Base-by-base conservation (phyloP, 2,329 filamentous ascomycete genomes). In the Arthrinium puccinioides region DNA sequence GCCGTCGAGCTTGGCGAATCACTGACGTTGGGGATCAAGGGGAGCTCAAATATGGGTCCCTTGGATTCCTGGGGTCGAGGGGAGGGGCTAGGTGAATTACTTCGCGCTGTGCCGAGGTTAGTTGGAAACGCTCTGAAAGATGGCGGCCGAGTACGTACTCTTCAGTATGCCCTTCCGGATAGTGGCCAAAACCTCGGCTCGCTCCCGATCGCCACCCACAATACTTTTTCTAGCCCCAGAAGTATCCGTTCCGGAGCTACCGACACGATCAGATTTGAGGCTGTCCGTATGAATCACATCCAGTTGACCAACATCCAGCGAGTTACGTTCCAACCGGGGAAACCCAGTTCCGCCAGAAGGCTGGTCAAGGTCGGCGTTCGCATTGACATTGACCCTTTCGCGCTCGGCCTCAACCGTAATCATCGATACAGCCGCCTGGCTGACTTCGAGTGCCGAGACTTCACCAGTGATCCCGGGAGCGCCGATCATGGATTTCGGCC, bases 111-210 rank as follows among this genome's bases (percentile, higher is more conserved):
- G 36, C 63, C 59, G 14, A 9, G 35, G 41, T 52, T 42, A 47
- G 37, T 35, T 27, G 11, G 29, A 10, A 14, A 38, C 34, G 10
- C 11, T 10, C 15, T 14, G 6, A 15, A 13, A 5, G 18, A 34
- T 23, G 21, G 13, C 14, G 9, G 7, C 14, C 11, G 19, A 9
- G 42, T 42, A 62, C 76, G 60, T 74, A 85, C 88, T 85, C 66
- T 98, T 98, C 38, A 98, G 63, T 34, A 98, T 98, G 33, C 92
- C 92, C 65, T 95, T 96, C 55, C 87, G 87, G 32, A 97, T 87
- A 6, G 88, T 87, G 15, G 89, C 87, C 29, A 97, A 74, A 13
- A 95, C 84, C 56, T 97, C 90, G 1, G 89, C 87, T 45, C 90
- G 81, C 55, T 97, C 92, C 53, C 72, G 83, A 47, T 97, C 92